Percentiles rank a stretch among this genome's conserved stretches.
Conservation (phyloP, 495 filamentous ascomycete genomes). For the Trypethelium eluteriae region DNA sequence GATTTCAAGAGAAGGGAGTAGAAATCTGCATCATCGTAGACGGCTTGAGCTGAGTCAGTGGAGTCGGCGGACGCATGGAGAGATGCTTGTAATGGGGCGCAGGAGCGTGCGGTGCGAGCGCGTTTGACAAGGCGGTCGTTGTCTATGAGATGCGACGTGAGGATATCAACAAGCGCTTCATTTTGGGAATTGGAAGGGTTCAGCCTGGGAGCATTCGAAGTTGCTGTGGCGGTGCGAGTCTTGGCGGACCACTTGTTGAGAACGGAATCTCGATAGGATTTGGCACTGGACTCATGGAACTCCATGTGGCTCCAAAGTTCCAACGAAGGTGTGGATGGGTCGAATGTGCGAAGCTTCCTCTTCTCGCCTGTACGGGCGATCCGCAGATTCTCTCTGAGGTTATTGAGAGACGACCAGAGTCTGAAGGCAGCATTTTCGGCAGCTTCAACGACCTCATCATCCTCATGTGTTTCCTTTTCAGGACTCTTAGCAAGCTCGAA, state of each 20-base stretch:
- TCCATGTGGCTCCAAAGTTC: conserved; percentile 69
- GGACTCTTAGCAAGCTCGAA: conserved; percentile 39
- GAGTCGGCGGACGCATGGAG: conserved; percentile 43
- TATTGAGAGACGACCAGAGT: conserved; percentile 76
- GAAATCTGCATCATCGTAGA: conserved; percentile 91
- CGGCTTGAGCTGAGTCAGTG: conserved; percentile 69
- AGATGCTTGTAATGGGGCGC: conserved; percentile 59
- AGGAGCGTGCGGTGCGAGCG: conserved; percentile 60
- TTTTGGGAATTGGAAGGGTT: conserved; percentile 22
- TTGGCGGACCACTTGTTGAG: conserved; percentile 65
- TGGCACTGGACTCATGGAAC: conserved; percentile 49
- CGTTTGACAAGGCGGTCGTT: conserved; percentile 58
- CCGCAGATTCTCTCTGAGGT: conserved; percentile 55
- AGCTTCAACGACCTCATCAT: conserved; percentile 47
- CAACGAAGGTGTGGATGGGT: conserved; percentile 42
- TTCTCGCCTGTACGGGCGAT: conserved; percentile 50
- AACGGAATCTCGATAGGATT: conserved; percentile 45
- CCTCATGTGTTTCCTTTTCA: conserved; percentile 9
- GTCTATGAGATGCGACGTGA: conserved; percentile 66
- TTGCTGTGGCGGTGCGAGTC: conserved; percentile 41
- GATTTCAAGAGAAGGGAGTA: conserved; percentile 89
- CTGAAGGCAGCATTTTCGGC: conserved; percentile 84
- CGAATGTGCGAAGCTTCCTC: conserved; percentile 40
- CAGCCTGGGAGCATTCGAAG: conserved; percentile 37
- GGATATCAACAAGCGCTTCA: conserved; percentile 58